Evolutionary conservation across 345 rosid genomes (phyloP).

Genomic region (Gossypium herbaceum): DNA sequence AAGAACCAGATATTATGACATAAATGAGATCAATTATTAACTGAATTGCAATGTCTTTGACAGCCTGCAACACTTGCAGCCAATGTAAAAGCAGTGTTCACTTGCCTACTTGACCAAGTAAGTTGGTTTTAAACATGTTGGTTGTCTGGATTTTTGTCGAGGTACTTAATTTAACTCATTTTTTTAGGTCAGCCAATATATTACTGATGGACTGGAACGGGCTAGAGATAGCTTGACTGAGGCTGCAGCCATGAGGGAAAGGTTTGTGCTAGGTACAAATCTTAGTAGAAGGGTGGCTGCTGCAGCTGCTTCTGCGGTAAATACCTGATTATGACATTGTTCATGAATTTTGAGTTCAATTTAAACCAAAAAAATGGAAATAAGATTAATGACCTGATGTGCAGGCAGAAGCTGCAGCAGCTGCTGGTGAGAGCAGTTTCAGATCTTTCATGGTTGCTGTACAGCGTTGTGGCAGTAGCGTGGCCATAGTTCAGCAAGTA

Average conservation of each 20-base stretch:
- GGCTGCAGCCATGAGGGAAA: conserved; percentile 95
- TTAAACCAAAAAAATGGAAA: conserved; percentile 4
- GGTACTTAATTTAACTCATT: conserved; percentile 24
- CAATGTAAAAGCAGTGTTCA: conserved; percentile 84
- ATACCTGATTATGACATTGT: conserved; percentile 21
- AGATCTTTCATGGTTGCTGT: conserved; percentile 99
- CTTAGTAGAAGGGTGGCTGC: conserved; percentile 96
- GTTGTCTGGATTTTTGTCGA: conserved; percentile 15
- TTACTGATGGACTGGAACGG: conserved; percentile 95
- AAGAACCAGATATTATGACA: background rate
- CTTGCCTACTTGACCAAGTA: conserved; percentile 91
- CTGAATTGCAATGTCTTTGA: conserved; percentile 19
- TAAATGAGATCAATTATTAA: conserved; percentile 13
- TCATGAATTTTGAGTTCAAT: conserved; percentile 1
- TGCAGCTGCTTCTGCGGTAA: conserved; percentile 97
- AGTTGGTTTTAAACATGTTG: conserved; percentile 27
- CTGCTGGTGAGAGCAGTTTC: conserved; percentile 99
- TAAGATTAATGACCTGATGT: conserved; percentile 29
- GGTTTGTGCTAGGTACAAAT: conserved; percentile 83
- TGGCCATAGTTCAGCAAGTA: conserved; percentile 93
- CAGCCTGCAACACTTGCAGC: conserved; percentile 84
- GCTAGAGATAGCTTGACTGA: conserved; percentile 89
- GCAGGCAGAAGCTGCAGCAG: conserved; percentile 99
- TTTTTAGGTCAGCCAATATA: conserved; percentile 76
- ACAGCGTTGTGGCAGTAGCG: conserved; percentile 97